Conservation (phyloP, 768 basidiomycete genomes). For the Suillus decipiens region DNA sequence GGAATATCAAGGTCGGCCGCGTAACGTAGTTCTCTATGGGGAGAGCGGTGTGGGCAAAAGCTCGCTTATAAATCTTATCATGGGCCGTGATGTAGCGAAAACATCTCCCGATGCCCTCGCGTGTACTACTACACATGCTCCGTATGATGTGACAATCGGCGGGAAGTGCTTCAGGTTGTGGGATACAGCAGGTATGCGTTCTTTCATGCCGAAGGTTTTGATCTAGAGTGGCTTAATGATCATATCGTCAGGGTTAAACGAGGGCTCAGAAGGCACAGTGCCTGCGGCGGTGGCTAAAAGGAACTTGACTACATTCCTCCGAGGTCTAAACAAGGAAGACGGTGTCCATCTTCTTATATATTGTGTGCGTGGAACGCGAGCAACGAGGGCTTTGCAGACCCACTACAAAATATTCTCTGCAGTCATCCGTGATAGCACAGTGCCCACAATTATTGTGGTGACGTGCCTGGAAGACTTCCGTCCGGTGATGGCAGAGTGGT, state of each 20-base stretch:
- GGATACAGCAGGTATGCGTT: slow-evolving; percentile 38
- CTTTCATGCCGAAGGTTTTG: slow-evolving; percentile 20
- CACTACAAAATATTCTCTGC: slow-evolving; percentile 31
- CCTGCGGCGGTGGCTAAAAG: slow-evolving; percentile 10
- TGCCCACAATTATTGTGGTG: slow-evolving; percentile 21
- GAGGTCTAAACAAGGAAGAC: slow-evolving; percentile 26
- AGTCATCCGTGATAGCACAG: slow-evolving; percentile 26
- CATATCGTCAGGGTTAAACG: slow-evolving; percentile 25
- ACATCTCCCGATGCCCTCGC: slow-evolving; percentile 34
- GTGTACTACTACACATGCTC: slow-evolving; percentile 32
- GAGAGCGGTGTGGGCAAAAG: slow-evolving; percentile 41
- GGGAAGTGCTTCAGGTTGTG: slow-evolving; percentile 27
- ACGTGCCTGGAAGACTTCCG: slow-evolving; percentile 20
- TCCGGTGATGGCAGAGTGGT: slow-evolving; percentile 32
- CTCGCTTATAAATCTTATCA: slow-evolving; percentile 43
- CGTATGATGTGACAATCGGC: slow-evolving; percentile 27
- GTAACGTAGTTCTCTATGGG: slow-evolving; percentile 40
- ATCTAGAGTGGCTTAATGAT: slow-evolving; percentile 26
- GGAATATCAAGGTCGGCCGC: slow-evolving; percentile 7
- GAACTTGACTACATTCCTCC: slow-evolving; percentile 20
- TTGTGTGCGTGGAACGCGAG: slow-evolving; percentile 30
- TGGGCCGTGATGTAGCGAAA: slow-evolving; percentile 24
- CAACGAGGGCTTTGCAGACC: slow-evolving; percentile 26
- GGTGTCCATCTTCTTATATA: slow-evolving; percentile 33
- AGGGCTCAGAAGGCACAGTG: slow-evolving; percentile 6